A percentile compares a stretch with the other conserved stretches of the same genome.
phyloP scores from a whole-genome alignment of 306 rosid genomes.

The Cicer bijugum region DNA sequence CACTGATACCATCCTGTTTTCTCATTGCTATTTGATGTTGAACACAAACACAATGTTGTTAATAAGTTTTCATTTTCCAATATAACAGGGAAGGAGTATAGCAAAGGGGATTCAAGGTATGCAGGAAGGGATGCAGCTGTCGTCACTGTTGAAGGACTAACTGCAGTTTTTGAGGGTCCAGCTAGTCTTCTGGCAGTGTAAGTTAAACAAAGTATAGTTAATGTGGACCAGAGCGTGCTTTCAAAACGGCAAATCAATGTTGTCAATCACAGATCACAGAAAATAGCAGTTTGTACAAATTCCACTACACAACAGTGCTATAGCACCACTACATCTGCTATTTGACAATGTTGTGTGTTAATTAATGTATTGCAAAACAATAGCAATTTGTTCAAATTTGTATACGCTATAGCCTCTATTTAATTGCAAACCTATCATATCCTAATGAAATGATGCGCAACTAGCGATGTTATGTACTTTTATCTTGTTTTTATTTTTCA shows the following conservation, averaged over 20 bases:
- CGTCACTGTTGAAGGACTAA: conserved; percentile 77
- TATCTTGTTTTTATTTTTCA: neutral
- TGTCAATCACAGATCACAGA: too few relatives aligned
- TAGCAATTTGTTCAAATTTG: too few relatives aligned
- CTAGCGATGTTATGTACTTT: neutral
- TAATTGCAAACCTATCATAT: neutral
- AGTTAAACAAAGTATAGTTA: conserved; percentile 43
- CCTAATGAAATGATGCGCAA: conserved; percentile 9
- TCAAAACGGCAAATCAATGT: neutral
- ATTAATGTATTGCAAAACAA: too few relatives aligned
- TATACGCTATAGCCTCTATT: too few relatives aligned
- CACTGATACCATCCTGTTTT: neutral
- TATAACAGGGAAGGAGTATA: conserved; percentile 90
- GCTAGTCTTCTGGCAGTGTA: conserved; percentile 85
- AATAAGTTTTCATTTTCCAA: conserved; percentile 1
- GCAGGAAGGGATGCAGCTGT: conserved; percentile 72
- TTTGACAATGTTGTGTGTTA: too few relatives aligned
- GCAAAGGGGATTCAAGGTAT: conserved; percentile 98
- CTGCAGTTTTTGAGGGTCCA: conserved; percentile 82
- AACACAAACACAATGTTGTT: neutral
- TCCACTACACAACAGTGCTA: too few relatives aligned
- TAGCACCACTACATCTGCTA: too few relatives aligned
- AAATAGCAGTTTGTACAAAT: too few relatives aligned
- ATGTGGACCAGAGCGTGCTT: neutral
- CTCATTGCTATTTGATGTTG: neutral